Conservation (phyloP, 1,284 basidiomycete genomes). For the Coriolopsis trogii region DNA sequence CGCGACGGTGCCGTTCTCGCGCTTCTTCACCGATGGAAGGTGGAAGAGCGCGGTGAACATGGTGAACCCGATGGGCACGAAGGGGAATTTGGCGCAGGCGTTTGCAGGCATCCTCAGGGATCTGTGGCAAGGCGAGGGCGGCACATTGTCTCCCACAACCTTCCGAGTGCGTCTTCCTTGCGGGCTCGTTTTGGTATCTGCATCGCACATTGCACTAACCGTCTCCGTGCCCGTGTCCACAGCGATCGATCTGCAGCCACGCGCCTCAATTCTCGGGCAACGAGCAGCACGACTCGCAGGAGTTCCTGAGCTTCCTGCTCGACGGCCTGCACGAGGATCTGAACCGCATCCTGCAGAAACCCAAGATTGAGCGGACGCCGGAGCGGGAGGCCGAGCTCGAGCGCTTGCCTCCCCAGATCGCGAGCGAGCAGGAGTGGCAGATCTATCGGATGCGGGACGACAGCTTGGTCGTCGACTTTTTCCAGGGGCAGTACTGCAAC, state of each 20-base stretch:
- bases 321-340: constrained; percentile 97
- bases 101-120: constrained; percentile 86
- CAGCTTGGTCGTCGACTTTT: constrained; percentile 94
- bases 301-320: constrained; percentile 93
- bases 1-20: constrained; percentile 88
- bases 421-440: constrained; percentile 93
- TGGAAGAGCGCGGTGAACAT: constrained; percentile 91
- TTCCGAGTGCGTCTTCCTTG: constrained; percentile 73
- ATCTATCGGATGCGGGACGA: constrained; percentile 92
- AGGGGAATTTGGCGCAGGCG: constrained; percentile 82
- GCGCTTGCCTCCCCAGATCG: constrained; percentile 83
- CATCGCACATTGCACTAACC: neutral
- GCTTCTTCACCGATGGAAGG: constrained; percentile 91
- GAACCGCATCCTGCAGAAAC: constrained; percentile 85
- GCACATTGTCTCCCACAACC: constrained; percentile 81
- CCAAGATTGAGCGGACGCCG: constrained; percentile 72
- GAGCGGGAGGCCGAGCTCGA: constrained; percentile 90
- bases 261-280: constrained; percentile 90
- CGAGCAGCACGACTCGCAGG: constrained; percentile 97
- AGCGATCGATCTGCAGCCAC: constrained; percentile 85
- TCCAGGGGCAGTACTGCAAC: constrained; percentile 97
- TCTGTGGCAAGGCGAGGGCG: constrained; percentile 88
- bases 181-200: neutral
- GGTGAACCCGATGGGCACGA: constrained; percentile 86
- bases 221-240: neutral